Base-by-base conservation (phyloP, 163 green algal species). In the Botryococcus braunii region DNA sequence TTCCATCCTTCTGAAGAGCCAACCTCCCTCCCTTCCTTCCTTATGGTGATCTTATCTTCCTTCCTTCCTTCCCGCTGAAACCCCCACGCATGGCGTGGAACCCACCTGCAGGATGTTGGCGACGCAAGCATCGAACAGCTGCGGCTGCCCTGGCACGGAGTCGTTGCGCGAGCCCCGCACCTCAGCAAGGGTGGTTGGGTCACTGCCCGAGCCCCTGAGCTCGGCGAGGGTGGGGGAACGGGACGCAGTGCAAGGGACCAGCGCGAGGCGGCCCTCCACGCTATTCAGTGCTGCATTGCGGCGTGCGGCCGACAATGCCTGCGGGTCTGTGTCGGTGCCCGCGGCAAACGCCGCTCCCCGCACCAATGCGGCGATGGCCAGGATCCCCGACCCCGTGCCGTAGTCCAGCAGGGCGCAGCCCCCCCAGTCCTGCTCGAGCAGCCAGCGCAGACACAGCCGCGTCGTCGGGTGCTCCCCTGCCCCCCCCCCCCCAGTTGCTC, bases 391-490 rank as follows among this genome's bases (percentile, higher is more conserved):
- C 3, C 87, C 87, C 2, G 77, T 74, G 62, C 85, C 86, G 56
- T 89, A 91, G 72, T 93, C 86, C 62, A 88, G 71, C 0, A 91
- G 66, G 7, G n/a, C 29, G 0, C n/a, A 40, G 8, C 78, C 79
- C 11, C 38, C 0, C 52, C 88, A 67, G 11, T 72, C 38, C 58
- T 73, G 49, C 0, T 34, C n/a, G 27, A 72, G 52, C 38, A 95
- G 76, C 70, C 59, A 85, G 4, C 46, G 65, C 55, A 96, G 74
- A 75, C 90, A 96, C 29, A 95, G 76, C n/a, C 86, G 80, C 1
- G 90, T 96, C 43, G 90, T 96, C 6, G 89, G 83, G 68, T 96
- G 90, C 64, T 95, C 89, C 1, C 87, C 82, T 82, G 77, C 47
- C 57, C 39, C 47, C n/a, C n/a, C n/a, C n/a, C n/a, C n/a, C n/a